Conservation (phyloP, 805 yeast genomes). For the Lipomyces mesembrius region DNA sequence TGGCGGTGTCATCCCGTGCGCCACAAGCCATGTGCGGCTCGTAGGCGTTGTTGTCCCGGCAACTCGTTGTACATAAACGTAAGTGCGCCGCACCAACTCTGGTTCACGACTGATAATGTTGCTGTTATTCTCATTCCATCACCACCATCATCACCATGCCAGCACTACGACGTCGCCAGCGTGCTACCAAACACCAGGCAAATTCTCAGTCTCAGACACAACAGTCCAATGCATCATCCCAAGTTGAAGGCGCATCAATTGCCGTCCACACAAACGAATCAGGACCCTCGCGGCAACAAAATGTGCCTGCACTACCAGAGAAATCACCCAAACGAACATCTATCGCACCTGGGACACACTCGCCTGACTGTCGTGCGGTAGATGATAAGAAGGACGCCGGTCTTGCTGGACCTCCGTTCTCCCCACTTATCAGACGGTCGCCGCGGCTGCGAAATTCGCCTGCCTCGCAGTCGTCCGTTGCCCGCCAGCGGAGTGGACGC, state of each 20-base stretch:
- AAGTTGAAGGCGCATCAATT: not conserved
- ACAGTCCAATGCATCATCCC: not conserved
- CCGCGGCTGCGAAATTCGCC: conserved; percentile 10
- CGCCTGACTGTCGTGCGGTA: not conserved
- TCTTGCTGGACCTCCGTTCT: conserved; percentile 7
- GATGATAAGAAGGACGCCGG: conserved; percentile 4
- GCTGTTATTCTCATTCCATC: not conserved
- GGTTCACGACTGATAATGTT: not conserved
- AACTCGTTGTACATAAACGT: conserved; percentile 9
- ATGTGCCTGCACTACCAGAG: not conserved
- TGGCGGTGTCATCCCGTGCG: not conserved
- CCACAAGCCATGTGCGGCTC: not conserved
- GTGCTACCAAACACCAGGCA: not conserved
- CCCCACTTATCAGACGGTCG: conserved; percentile 16
- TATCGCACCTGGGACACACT: not conserved
- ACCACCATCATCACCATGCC: conserved; percentile 11
- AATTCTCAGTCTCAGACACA: not conserved
- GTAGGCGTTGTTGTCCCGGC: conserved; percentile 5
- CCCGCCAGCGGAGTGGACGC: not conserved
- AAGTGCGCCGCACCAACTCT: conserved; percentile 3
- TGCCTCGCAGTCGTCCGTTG: not conserved
- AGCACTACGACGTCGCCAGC: conserved; percentile 21
- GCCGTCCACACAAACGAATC: not conserved
- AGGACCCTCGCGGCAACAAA: not conserved
- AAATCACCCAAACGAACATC: conserved; percentile 7